Conservation (phyloP, 495 filamentous ascomycete genomes). For the Neurospora pannonica region DNA sequence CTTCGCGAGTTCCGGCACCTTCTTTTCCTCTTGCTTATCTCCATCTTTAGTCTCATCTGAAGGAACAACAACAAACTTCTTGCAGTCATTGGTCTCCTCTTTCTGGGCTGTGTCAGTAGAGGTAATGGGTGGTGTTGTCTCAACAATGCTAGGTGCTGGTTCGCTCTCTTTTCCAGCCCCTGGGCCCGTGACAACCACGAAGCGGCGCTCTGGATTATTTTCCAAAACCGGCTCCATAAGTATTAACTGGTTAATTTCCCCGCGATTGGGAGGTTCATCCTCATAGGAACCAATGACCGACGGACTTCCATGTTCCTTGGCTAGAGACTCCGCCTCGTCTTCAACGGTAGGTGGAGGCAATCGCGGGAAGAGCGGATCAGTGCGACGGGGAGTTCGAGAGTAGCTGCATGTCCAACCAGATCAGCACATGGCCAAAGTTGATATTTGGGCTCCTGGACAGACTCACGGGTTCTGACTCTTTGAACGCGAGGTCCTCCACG, state of each 20-base stretch:
- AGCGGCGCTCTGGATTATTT: conserved; percentile 38
- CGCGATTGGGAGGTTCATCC: conserved; percentile 33
- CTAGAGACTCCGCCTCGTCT: conserved; percentile 36
- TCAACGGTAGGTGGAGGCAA: conserved; percentile 37
- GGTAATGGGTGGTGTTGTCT: neutral
- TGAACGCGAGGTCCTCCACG: conserved; percentile 33
- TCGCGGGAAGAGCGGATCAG: conserved; percentile 6
- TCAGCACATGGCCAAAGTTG: neutral
- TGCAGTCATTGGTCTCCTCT: conserved; percentile 32
- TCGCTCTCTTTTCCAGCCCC: conserved; percentile 13
- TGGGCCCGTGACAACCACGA: conserved; percentile 29
- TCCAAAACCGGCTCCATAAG: conserved; percentile 33
- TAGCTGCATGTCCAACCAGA: neutral
- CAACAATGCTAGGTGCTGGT: neutral
- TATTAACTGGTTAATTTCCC: conserved; percentile 34
- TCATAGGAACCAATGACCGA: conserved; percentile 15
- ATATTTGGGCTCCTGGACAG: neutral
- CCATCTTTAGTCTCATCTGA: conserved; percentile 6
- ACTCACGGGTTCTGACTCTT: conserved; percentile 33
- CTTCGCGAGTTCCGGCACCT: conserved; percentile 16
- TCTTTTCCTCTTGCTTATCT: conserved; percentile 11
- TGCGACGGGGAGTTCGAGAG: neutral
- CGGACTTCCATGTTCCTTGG: conserved; percentile 30
- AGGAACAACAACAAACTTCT: conserved; percentile 23
- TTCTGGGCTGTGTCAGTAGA: neutral